Evolutionary conservation across 2,329 filamentous ascomycete species (phyloP).

Genomic region (Pestalotiopsis sp.): DNA sequence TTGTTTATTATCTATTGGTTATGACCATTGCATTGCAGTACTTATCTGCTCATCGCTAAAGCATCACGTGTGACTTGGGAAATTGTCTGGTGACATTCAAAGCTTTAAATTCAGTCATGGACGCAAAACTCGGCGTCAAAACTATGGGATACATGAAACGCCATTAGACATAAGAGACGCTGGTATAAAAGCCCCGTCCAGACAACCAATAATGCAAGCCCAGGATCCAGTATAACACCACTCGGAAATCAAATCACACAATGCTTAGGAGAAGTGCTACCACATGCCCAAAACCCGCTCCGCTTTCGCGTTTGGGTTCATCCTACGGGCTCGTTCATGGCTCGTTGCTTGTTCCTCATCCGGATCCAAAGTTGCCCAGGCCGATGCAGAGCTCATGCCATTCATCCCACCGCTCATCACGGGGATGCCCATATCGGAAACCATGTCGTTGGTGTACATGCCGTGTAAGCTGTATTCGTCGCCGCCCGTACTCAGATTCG

Average conservation of each 20-base stretch:
- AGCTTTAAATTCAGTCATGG: not conserved
- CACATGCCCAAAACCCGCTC: slow-evolving; percentile 9
- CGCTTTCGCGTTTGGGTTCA: slow-evolving; percentile 3
- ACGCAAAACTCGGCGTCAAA: not conserved
- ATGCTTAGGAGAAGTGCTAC: not conserved
- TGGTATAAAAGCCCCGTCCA: not conserved
- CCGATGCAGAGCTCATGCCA: not conserved
- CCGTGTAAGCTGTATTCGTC: slow-evolving; percentile 1
- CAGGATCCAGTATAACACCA: not conserved
- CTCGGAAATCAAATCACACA: not conserved
- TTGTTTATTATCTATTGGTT: too few relatives aligned
- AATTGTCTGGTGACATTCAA: not conserved
- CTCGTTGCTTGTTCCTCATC: not conserved
- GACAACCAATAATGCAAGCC: not conserved
- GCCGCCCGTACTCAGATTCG: slow-evolving; percentile 8
- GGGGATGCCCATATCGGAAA: not conserved
- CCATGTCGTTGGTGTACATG: not conserved
- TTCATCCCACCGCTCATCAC: not conserved
- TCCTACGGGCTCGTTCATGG: not conserved
- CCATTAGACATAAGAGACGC: not conserved
- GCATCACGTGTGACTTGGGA: too few relatives aligned
- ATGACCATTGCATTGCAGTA: not conserved
- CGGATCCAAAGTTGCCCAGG: not conserved
- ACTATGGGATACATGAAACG: not conserved
- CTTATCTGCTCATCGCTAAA: too few relatives aligned